Evolutionary conservation across 2,329 filamentous ascomycete species (phyloP), one percentile per base, ranked within the genome.

Genomic region (Aspergillus pseudoglaucus): DNA sequence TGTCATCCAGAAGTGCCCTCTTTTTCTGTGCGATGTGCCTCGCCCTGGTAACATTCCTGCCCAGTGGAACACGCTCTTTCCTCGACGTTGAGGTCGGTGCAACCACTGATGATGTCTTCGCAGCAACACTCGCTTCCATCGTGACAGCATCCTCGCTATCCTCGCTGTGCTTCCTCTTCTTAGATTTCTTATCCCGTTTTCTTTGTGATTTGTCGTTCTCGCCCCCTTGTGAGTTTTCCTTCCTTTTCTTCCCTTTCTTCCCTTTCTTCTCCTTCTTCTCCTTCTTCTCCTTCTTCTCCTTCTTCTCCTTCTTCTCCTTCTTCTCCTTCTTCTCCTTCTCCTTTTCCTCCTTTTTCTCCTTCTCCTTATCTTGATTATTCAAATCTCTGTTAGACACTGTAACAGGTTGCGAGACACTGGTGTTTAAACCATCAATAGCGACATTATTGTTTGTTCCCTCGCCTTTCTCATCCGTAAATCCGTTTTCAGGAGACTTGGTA

Each of bases 21-120:
- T 83, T 84, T 75, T 97, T 97, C 59, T 93, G 88, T 48, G 85
- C 85, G 60, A 97, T 95, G 67, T 90, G 88, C 51, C 88, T 79
- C 56, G 87, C 83, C 53, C 91, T 77, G 42, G 90, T 82, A 47
- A 86, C 80, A 64, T 90, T 87, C 54, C 89, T 80, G 43, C 78
- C 82, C 22, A 78, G 74, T 17, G 69, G 68, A 32, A 56, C 61
- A 38, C 52, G 76, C 71, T 65, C 68, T 70, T 65, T 72, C 49
- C 75, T 75, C 25, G 72, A 77, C 23, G 74, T 74, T 41, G 69
- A 73, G 46, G 70, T 72, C 42, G 67, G 68, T 32, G 58, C 63
- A 58, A 65, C 3, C n/a, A 39, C 17, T 6, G 69, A 39, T 71
- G 64, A 48, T 71, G 71, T 51, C 65, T 70, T 47, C 14, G 43